These are phyloP conservation scores for Puccinia sorghi DNA, from an alignment of 1,284 basidiomycete species.

Conservation along the genomic window DNA sequence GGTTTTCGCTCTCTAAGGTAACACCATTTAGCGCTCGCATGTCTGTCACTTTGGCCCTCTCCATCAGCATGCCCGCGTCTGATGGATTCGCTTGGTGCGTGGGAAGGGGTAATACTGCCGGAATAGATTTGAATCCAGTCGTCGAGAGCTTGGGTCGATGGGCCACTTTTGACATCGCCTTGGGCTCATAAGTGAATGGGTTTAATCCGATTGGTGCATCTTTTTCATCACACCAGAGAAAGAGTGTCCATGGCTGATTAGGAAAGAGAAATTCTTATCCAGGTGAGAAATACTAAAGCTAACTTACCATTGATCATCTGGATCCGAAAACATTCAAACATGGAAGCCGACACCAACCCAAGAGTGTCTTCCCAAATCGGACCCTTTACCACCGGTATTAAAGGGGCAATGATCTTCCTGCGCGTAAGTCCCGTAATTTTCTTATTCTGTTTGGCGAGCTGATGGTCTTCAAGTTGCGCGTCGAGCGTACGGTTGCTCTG, in stretches of 20 bases:
- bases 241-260: background rate
- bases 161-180: background rate
- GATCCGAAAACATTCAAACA: conserved; percentile 40
- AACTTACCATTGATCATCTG: conserved; percentile 42
- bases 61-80: background rate
- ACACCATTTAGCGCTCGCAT: background rate
- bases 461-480: conserved; percentile 64
- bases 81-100: background rate
- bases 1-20: background rate
- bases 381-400: conserved; percentile 74
- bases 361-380: conserved; percentile 71
- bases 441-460: conserved; percentile 52
- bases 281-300: background rate
- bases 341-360: conserved; percentile 58
- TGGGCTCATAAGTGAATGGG: conserved; percentile 37
- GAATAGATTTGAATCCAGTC: background rate
- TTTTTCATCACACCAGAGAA: background rate
- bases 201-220: conserved; percentile 41
- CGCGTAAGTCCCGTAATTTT: conserved; percentile 61
- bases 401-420: conserved; percentile 68
- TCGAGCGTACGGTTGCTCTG: conserved; percentile 54
- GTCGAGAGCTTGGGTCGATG: conserved; percentile 17
- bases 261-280: background rate
- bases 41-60: background rate
- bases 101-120: conserved; percentile 26